Base-by-base conservation (phyloP, 495 filamentous ascomycete species). In the Astrothelium macrocarpum region DNA sequence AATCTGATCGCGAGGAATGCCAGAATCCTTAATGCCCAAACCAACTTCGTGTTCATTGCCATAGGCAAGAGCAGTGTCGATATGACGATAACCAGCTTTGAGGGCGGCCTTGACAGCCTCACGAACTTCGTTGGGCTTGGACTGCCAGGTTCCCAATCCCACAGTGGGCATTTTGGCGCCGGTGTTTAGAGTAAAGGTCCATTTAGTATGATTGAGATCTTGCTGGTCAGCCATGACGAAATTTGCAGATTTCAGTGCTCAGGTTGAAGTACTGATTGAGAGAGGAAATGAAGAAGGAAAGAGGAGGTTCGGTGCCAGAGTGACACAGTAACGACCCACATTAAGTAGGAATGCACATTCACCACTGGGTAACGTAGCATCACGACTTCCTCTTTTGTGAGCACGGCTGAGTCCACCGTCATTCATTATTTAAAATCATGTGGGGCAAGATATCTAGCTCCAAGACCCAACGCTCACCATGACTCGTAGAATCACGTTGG, bases 11-110 rank as follows among this genome's bases (percentile, higher is more conserved):
- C 90, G 86, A 32, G 90, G 87, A 1, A 96, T 85, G 49, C 90
- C 90, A 11, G 87, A 90, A 66, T 90, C 87, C 64, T 79, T 79
- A 71, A 95, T 90, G 53, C 88, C 91, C 66, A 87, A 77, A 64
- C 89, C 91, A 62, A 94, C 89, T 70, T 90, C 89, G 59, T 82
- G 75, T 76, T 95, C 91, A 77, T 95, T 95, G 69, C 85, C 87
- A 72, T 95, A 95, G 23, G 85, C 88, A 62, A 85, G 78, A n/a
- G 91, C 91, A 31, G 84, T 86, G 68, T 87, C 85, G 61, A 87
- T 87, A 75, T 87, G 85, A 36, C 85, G 80, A 73, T 88, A 88
- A 63, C 91, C 91, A 45, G 80, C 81, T 56, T 84, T 78, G 28
- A 94, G 78, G 14, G 91, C 91, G n/a, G 81, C 80, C 74, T 85